A percentile compares a stretch with the other conserved stretches of the same genome.
phyloP scores from a whole-genome alignment of 495 filamentous ascomycete species.

The Tuber brumale region DNA sequence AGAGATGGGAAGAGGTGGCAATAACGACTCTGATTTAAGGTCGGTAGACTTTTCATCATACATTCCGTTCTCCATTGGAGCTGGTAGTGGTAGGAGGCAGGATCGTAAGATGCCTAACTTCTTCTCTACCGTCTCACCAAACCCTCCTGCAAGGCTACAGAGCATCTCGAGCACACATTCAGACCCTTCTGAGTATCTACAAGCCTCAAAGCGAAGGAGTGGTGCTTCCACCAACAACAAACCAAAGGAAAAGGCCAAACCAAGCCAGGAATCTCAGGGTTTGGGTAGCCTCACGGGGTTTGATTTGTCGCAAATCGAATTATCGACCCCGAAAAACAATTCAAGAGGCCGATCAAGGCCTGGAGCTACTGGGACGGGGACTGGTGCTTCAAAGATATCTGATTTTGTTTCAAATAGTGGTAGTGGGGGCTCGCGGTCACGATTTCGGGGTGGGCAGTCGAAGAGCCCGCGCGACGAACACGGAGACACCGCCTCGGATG shows the following conservation, averaged over 20 bases:
- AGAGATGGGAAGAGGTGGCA: conserved; percentile 35
- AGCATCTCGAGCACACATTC: conserved; percentile 28
- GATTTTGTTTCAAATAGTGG: conserved; percentile 40
- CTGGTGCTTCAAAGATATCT: conserved; percentile 25
- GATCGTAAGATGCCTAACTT: conserved; percentile 14
- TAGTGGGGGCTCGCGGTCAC: conserved; percentile 34
- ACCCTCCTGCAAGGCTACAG: conserved; percentile 10
- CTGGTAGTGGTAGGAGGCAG: conserved; percentile 17
- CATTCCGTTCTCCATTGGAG: conserved; percentile 28
- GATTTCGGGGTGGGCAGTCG: conserved; percentile 26
- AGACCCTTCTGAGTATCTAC: conserved; percentile 26
- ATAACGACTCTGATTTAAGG: conserved; percentile 23
- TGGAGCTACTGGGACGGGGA: conserved; percentile 20
- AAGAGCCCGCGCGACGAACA: conserved; percentile 28
- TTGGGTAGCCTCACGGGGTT: conserved; percentile 31
- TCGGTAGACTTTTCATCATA: conserved; percentile 32
- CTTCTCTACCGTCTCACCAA: conserved; percentile 15
- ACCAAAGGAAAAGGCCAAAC: conserved; percentile 23
- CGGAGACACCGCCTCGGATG: conserved; percentile 25
- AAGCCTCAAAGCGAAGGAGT: conserved; percentile 13
- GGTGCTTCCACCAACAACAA: conserved; percentile 14
- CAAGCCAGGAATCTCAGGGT: conserved; percentile 6
- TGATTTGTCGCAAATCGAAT: conserved; percentile 28
- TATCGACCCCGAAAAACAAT: conserved; percentile 33
- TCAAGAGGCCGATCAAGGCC: conserved; percentile 8